Conservation (phyloP, 805 yeast species). For the Nakazawaea wickerhamii region DNA sequence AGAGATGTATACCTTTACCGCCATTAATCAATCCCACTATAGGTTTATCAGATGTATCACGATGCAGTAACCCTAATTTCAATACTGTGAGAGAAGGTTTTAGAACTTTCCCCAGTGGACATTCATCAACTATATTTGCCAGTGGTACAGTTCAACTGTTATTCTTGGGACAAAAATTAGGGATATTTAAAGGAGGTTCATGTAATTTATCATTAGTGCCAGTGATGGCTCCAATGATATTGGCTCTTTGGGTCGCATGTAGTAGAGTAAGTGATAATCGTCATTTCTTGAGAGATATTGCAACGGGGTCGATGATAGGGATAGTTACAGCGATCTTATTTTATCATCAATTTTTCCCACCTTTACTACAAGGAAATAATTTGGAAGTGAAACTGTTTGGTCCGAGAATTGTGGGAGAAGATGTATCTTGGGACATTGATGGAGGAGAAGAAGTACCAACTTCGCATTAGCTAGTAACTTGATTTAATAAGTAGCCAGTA, state of each 20-base stretch:
- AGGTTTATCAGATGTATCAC: slow-evolving; percentile 37
- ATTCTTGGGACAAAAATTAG: slow-evolving; percentile 29
- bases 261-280: slow-evolving; percentile 45
- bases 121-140: slow-evolving; percentile 45
- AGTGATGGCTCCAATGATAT: slow-evolving; percentile 29
- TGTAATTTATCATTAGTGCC: slow-evolving; percentile 28
- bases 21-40: slow-evolving; percentile 27
- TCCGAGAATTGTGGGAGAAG: slow-evolving; percentile 33
- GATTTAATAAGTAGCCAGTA: too few species aligned
- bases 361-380: slow-evolving; percentile 23
- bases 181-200: slow-evolving; percentile 31
- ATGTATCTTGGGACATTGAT: neutral
- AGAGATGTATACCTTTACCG: slow-evolving; percentile 41
- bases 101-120: slow-evolving; percentile 56
- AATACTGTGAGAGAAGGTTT: slow-evolving; percentile 42
- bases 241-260: slow-evolving; percentile 31
- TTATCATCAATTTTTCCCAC: slow-evolving; percentile 38
- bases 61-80: slow-evolving; percentile 36
- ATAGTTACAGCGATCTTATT: slow-evolving; percentile 25
- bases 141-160: slow-evolving; percentile 34
- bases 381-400: slow-evolving; percentile 34
- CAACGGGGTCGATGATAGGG: slow-evolving; percentile 36
- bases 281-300: slow-evolving; percentile 35
- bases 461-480: too few species aligned
- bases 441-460: too few species aligned